Base-by-base conservation (phyloP, 805 yeast species). In the Zygotorulaspora danielsina region DNA sequence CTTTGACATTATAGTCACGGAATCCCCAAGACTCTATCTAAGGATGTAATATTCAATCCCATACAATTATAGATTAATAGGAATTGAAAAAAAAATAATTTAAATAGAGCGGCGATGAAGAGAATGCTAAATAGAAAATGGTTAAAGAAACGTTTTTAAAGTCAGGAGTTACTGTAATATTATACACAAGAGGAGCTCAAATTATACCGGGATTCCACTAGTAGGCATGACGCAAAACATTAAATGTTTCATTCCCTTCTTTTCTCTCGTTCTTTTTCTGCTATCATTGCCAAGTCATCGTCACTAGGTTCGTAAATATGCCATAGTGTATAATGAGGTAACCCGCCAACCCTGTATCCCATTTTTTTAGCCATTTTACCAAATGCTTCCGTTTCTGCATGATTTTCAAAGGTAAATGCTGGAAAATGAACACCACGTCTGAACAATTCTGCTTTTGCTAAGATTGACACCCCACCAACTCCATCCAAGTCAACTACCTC, bases 261-360 rank as follows among this genome's bases (percentile, higher is more conserved):
- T 61, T 74, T 78, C 51, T 72, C 74, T 50, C 88, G 70, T 61
- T 84, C 94, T 60, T 76, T 68, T 50, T 69, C 70, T 2, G 86
- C 82, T 38, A 84, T 83, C 50, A 79, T 78, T 49, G 72, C 69
- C 48, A 84, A 67, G 64, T 84, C 95, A 54, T 84, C 90, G 60
- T 81, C 89, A 65, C 89, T 81, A 11, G 95, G 95, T 56, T 84
- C 95, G 59, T 81, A 84, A 34, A 87, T 83, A 61, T 86, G 96
- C 95, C 95, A 86, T 30, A 86, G 69, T 0, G 89, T 84, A 61
- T 86, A 87, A 64, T 87, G 89, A 4, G 96, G 95, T 48, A 87
- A 70, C 0, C 96, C 96, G 26, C 88, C 93, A 10, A 87, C 95
- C 45, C 69, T 69, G 63, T 75, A 84, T 5, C 94, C 95, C 83